phyloP scores from a whole-genome alignment of 306 rosid genomes.

The Cucurbita argyrosperma region DNA sequence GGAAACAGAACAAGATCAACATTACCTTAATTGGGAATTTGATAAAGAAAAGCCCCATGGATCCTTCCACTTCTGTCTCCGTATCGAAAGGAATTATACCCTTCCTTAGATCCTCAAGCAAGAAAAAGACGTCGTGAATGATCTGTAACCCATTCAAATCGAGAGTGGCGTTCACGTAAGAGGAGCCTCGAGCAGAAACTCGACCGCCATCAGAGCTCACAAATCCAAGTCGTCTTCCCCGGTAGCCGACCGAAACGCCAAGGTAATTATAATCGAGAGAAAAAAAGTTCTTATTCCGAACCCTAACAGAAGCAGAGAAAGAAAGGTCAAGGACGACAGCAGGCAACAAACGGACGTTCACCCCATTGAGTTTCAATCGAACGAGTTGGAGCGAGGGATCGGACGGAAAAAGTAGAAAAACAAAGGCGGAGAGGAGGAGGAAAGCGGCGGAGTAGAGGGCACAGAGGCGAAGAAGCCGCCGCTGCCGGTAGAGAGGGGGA shows the following conservation, averaged over 20 bases:
- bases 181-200: slow-evolving; percentile 43
- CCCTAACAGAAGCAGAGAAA: slow-evolving; percentile 37
- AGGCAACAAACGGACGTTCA: slow-evolving; percentile 31
- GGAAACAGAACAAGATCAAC: background rate
- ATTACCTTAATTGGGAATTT: slow-evolving; percentile 56
- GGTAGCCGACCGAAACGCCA: slow-evolving; percentile 48
- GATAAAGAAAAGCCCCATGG: slow-evolving; percentile 46
- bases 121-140: slow-evolving; percentile 53
- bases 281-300: slow-evolving; percentile 52
- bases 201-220: slow-evolving; percentile 42
- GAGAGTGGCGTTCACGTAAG: slow-evolving; percentile 55
- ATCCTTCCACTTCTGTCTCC: slow-evolving; percentile 40
- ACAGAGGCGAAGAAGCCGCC: slow-evolving; percentile 7
- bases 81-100: slow-evolving; percentile 78
- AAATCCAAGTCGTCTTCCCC: slow-evolving; percentile 48
- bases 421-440: slow-evolving; percentile 26
- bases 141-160: slow-evolving; percentile 49
- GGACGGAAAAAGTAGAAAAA: slow-evolving; percentile 48
- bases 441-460: slow-evolving; percentile 9
- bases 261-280: slow-evolving; percentile 48
- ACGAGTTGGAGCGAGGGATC: slow-evolving; percentile 42
- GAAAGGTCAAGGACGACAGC: slow-evolving; percentile 47
- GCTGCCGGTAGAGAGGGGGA: background rate
- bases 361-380: slow-evolving; percentile 39
- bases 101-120: slow-evolving; percentile 54